Percentiles rank a stretch among this genome's conserved stretches.
These are phyloP conservation scores for Margaritispora aquatica DNA, from an alignment of 495 filamentous ascomycete genomes.

Conservation along the genomic window DNA sequence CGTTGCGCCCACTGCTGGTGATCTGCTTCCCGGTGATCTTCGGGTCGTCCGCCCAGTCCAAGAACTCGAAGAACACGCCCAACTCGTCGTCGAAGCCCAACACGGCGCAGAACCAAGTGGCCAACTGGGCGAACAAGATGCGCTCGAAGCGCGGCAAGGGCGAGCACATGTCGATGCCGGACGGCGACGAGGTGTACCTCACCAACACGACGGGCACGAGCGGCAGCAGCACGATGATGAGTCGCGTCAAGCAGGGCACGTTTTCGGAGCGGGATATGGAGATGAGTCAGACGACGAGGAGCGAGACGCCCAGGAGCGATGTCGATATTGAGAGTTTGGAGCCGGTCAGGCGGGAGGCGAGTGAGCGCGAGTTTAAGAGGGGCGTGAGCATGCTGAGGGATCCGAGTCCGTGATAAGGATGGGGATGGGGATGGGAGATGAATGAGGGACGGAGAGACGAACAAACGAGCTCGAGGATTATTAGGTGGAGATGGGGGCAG, in stretches of 20 bases:
- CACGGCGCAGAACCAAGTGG: no score
- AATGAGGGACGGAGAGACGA: no score
- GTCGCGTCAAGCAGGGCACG: background rate
- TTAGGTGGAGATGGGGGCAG: no score
- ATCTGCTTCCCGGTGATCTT: constrained; percentile 6
- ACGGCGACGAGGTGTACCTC: background rate
- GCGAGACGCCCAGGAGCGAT: background rate
- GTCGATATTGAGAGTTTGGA: background rate
- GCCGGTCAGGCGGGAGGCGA: background rate
- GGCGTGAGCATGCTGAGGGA: background rate
- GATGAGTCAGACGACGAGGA: background rate
- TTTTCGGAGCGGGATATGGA: no score
- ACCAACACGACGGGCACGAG: background rate
- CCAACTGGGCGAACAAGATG: background rate
- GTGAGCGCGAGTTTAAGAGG: background rate
- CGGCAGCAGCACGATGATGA: background rate
- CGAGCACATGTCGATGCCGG: background rate
- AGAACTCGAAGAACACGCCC: background rate
- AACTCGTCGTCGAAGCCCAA: no score
- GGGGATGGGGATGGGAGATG: no score
- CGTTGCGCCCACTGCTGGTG: constrained; percentile 3
- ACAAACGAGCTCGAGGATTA: no score
- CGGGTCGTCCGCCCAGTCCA: background rate
- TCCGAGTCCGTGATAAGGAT: background rate
- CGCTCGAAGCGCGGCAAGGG: background rate